Conservation (phyloP, 371 early-diverging fungal genomes). For the Mortierella sp. region DNA sequence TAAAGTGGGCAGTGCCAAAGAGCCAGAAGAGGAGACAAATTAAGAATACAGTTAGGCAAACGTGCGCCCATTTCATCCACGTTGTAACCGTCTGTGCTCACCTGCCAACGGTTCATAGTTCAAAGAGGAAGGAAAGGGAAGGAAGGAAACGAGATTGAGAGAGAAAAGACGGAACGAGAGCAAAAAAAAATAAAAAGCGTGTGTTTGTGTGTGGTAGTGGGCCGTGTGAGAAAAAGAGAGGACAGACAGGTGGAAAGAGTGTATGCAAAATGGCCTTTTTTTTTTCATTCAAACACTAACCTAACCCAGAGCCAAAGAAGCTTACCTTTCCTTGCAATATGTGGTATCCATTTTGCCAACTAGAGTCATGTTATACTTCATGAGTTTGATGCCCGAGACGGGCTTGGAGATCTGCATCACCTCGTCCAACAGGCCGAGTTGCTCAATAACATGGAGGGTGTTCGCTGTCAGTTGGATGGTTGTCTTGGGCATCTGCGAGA, state of each 20-base stretch:
- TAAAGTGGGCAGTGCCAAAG: too few species aligned
- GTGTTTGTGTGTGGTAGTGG: neutral
- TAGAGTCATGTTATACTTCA: slow-evolving; percentile 36
- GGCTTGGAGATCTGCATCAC: slow-evolving; percentile 35
- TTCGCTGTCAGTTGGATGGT: slow-evolving; percentile 36
- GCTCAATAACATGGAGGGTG: slow-evolving; percentile 24
- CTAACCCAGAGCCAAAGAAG: too few species aligned
- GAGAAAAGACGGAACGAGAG: neutral
- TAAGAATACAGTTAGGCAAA: too few species aligned
- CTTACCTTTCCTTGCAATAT: slow-evolving; percentile 38
- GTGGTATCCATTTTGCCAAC: slow-evolving; percentile 29
- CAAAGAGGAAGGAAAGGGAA: too few species aligned
- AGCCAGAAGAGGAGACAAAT: too few species aligned
- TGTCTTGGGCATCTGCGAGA: neutral
- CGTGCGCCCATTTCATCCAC: too few species aligned
- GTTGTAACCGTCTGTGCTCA: too few species aligned
- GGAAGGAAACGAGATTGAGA: neutral
- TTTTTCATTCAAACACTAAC: too few species aligned
- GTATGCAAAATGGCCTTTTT: too few species aligned
- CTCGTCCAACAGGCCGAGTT: slow-evolving; percentile 34
- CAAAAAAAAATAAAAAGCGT: neutral
- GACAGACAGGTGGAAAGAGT: too few species aligned
- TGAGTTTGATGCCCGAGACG: slow-evolving; percentile 20
- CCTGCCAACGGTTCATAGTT: too few species aligned
- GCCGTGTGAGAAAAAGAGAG: neutral